Base-by-base conservation (phyloP, 1,139 yeast genomes). In the Sugiyamaella grinbergsii region DNA sequence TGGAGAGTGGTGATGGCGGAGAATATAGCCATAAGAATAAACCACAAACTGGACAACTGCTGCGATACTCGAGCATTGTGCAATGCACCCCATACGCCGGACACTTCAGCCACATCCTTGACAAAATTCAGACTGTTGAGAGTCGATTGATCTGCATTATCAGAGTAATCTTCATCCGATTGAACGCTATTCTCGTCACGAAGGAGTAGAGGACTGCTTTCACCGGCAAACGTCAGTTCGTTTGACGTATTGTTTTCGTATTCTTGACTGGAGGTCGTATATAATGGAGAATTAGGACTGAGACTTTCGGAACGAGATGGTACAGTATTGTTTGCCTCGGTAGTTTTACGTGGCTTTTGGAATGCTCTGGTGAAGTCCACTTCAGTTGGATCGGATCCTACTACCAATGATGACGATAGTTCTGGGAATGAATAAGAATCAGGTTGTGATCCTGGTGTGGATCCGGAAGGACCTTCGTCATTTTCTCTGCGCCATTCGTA, bases 1-100 rank as follows among this genome's bases (percentile, higher is more conserved):
- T 96, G 77, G 49, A 91, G 76, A 96, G 90, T 89, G 68, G 89
- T 95, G 51, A 89, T 78, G 1, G 91, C 79, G 4, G 96, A 85
- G 68, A 89, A 88, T 3, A 80, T 64, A 19, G 88, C 79, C 85
- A 89, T 85, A 50, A 89, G 71, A 47, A 76, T 64, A 66, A 89
- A 91, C 94, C 96, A 89, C 8, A 84, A 82, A 2, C 93, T 80
- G 42, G 69, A 71, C 51, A 90, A 71, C 70, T 91, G 98, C 44
- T 77, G 77, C 10, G 62, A 56, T n/a, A 84, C 77, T 1, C 84
- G 58, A 39, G 72, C 70, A 2, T 83, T 87, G 65, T 91, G 96
- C 67, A 90, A 71, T 5, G 84, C 79, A n/a, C 96, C 96, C 71
- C 86, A 88, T 1, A 88, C 79, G 1, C 95, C 95, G 13, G 91